Percentiles rank a stretch among this genome's conserved stretches.
These are phyloP conservation scores for Bauhinia variegata DNA, from an alignment of 306 rosid species.

Conservation along the genomic window DNA sequence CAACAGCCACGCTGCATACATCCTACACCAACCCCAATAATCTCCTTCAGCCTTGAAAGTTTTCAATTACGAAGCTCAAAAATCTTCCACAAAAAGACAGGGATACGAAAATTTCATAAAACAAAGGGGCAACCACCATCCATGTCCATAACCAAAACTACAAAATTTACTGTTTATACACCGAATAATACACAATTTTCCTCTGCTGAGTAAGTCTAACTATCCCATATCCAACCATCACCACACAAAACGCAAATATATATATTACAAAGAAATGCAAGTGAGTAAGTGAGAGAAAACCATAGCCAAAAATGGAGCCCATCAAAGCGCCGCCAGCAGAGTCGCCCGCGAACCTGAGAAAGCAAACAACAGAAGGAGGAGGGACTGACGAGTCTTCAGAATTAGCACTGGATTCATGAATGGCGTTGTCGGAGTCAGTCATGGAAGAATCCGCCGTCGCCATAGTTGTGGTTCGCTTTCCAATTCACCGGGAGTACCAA, in stretches of 20 bases:
- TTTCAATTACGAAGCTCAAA: no score
- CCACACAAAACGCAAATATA: conserved; percentile 1
- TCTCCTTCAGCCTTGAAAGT: no score
- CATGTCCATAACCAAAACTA: no score
- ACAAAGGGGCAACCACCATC: neutral
- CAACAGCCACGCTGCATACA: no score
- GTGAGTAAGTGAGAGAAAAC: conserved; percentile 34
- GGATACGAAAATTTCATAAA: no score
- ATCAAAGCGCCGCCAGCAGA: conserved; percentile 85
- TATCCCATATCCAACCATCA: neutral
- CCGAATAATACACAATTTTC: neutral
- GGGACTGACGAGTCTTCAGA: conserved; percentile 41
- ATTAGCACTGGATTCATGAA: conserved; percentile 14
- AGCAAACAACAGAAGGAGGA: conserved; percentile 71
- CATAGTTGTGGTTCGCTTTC: no score
- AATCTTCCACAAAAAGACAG: no score
- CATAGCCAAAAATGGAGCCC: conserved; percentile 97
- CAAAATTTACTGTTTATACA: no score
- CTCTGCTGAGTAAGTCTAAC: neutral
- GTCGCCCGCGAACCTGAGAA: conserved; percentile 72
- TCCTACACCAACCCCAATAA: no score
- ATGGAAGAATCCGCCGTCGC: conserved; percentile 63
- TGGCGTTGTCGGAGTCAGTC: conserved; percentile 46
- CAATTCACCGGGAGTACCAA: no score
- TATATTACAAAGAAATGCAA: neutral